Evolutionary conservation across 2,329 filamentous ascomycete genomes (phyloP), one percentile per base, ranked within the genome.

Genomic region (Trichoderma koningiopsis): DNA sequence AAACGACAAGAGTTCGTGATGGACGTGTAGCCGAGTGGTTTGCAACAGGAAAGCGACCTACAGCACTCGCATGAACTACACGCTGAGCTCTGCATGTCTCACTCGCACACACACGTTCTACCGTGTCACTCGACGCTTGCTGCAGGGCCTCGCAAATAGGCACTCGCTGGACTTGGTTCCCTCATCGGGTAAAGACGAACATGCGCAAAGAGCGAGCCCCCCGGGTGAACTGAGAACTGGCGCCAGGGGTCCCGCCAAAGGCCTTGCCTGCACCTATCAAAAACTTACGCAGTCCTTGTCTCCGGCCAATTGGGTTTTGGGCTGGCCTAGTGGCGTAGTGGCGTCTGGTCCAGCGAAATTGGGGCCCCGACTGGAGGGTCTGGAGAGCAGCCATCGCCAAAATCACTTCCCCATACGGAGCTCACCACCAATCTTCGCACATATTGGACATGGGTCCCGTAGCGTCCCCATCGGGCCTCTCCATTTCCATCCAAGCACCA

Each of bases 261-360:
- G 43, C 19, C 68, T 47, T 62, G 31, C 55, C 49, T 29, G 43
- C 68, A 62, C 68, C 68, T 62, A 70, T 70, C 56, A 70, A 62
- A 68, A 67, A 62, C 52, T 35, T 68, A 60, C 63, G 56, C 56
- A 62, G 24, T 49, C 57, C 64, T 68, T 68, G 16, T 49, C 57
- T 57, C 68, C 57, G 56, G 68, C 63, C 65, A 68, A 70, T 70
- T 68, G 64, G 64, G 68, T 52, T 13, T 62, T 22, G 40, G 56
- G 29, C 56, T 47, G 19, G 35, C 63, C 49, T 40, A 57, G 68
- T 68, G 68, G 68, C 68, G 68, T 57, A n/a, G 68, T 70, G 68
- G 68, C 68, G 68, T 70, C 53, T 68, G 19, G 49, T 22, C 64
- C 49, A 68, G 63, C 27, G 60, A 69, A 69, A 69, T 69, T 69